Evolutionary conservation across 192 early-diverging fungal species (phyloP).

Genomic region (Pecoramyces ruminantium): DNA sequence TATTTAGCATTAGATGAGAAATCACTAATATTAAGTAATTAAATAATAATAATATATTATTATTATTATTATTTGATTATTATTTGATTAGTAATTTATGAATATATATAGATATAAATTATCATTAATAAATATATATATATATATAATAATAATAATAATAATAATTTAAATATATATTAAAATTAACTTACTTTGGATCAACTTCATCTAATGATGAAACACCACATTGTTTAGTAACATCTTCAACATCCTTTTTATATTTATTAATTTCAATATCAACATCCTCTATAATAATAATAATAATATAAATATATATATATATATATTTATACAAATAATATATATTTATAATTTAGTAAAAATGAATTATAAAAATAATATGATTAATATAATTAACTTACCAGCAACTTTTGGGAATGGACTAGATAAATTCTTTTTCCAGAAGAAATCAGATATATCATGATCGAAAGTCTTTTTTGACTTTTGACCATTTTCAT

Average conservation of each 20-base stretch:
- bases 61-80: no score
- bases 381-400: no score
- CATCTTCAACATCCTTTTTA: slow-evolving; percentile 84
- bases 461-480: slow-evolving; percentile 79
- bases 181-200: slow-evolving; percentile 19
- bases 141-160: no score
- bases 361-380: no score
- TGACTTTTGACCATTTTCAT: slow-evolving; percentile 32
- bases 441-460: slow-evolving; percentile 84
- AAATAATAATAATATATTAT: background rate
- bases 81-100: no score
- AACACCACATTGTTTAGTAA: slow-evolving; percentile 73
- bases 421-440: slow-evolving; percentile 71
- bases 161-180: no score
- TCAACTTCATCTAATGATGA: slow-evolving; percentile 61
- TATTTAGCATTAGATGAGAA: slow-evolving; percentile 69
- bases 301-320: no score
- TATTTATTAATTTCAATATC: slow-evolving; percentile 84
- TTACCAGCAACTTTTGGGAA: slow-evolving; percentile 88
- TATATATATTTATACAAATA: no score
- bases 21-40: slow-evolving; percentile 26
- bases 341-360: no score
- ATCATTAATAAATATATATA: no score
- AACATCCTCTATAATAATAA: slow-evolving; percentile 53
- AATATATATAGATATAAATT: no score